Conservation (phyloP, 257 asterid species). For the Fraxinus americana region DNA sequence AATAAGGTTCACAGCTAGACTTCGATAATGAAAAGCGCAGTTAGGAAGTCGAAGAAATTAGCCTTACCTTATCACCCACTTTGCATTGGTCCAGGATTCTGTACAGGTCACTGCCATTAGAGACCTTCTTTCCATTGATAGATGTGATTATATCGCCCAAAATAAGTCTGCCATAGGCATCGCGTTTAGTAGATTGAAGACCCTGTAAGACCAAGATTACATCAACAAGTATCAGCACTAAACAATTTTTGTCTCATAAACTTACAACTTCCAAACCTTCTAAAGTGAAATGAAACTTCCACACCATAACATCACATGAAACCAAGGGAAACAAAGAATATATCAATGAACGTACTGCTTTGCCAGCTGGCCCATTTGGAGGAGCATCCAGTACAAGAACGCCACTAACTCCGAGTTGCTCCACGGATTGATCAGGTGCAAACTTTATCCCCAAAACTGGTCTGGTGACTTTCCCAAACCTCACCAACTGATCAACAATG, state of each 20-base stretch:
- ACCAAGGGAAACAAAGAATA: not conserved
- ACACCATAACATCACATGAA: constrained; percentile 12
- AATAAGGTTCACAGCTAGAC: not conserved
- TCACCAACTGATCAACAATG: constrained; percentile 94
- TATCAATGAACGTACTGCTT: constrained; percentile 69
- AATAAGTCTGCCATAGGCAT: constrained; percentile 83
- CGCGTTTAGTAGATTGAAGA: constrained; percentile 86
- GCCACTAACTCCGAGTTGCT: constrained; percentile 95
- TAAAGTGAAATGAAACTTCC: constrained; percentile 11
- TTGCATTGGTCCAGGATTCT: constrained; percentile 96
- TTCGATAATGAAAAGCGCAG: not conserved
- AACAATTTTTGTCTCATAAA: not conserved
- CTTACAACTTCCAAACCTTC: not conserved
- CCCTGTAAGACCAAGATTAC: constrained; percentile 58
- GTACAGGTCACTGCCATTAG: constrained; percentile 92
- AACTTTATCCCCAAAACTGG: constrained; percentile 93
- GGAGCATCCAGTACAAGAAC: constrained; percentile 99
- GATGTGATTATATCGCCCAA: constrained; percentile 93
- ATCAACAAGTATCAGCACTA: constrained; percentile 2
- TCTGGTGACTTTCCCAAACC: constrained; percentile 92
- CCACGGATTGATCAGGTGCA: constrained; percentile 99
- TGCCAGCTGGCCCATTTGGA: constrained; percentile 94
- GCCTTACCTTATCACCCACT: constrained; percentile 80
- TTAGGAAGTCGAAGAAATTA: constrained; percentile 11
- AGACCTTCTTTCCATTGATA: constrained; percentile 76